Evolutionary conservation across 768 basidiomycete genomes (phyloP), one percentile per base, ranked within the genome.

Genomic region (Lactarius vividus): DNA sequence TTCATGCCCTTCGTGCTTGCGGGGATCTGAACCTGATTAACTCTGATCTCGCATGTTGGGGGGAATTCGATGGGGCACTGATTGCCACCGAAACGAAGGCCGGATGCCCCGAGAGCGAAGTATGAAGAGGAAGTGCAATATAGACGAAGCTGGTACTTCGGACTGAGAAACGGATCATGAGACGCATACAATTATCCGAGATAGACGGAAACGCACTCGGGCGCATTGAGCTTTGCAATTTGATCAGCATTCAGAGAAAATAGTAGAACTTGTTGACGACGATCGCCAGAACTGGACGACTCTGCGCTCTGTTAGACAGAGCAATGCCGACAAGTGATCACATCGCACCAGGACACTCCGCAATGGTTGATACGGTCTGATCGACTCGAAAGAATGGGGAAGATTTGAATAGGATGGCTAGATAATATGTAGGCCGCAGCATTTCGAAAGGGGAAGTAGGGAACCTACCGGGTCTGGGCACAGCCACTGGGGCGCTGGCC

Each of bases 1-100:
- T 97, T 97, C 74, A 96, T 78, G 5, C 95, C 95, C 75, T 94
- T 94, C 68, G 94, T 75, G 74, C 89, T 95, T 42, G 88, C 92
- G 23, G 79, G 79, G 35, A 96, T 77, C 61, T 85, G 81, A 2
- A 79, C 79, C 62, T 78, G 81, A 75, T 97, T 96, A 44, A 96
- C 85, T 73, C 92, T 88, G 59, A 96, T 88, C 84, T 97, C 94
- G 73, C 91, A 94, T 10, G 91, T 91, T 9, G 88, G 86, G 28
- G 94, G 94, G 71, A 96, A 97, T 79, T 97, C 94, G 57, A 96
- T 85, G 4, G 85, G 91, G 73, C 90, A 92, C 20, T 85, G 84
- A 20, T 78, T 74, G 53, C 76, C 71, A 63, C 76, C 79, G 6
- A 83, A 75, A 59, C 88, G 79, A 71, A 89, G 89, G 15, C 81